These are phyloP conservation scores for Cordia subcordata DNA, from an alignment of 257 asterid species.

Conservation along the genomic window DNA sequence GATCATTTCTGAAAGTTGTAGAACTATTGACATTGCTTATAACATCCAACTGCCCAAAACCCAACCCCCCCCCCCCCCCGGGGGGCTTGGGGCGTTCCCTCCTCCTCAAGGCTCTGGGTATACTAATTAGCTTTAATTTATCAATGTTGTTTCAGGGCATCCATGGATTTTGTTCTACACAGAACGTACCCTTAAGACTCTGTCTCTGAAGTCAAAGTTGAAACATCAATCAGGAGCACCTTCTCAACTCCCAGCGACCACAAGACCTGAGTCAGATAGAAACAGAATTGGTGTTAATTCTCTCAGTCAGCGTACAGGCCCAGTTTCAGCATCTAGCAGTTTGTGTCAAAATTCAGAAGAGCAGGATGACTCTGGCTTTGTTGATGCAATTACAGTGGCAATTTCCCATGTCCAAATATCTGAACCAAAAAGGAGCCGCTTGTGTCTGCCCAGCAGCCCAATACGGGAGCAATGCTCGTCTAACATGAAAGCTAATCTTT, in stretches of 20 bases:
- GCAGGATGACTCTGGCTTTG: conserved; percentile 33
- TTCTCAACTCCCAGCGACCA: conserved; percentile 14
- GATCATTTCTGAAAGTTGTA: neutral
- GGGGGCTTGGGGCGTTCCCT: too few relatives aligned
- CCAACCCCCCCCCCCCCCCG: too few relatives aligned
- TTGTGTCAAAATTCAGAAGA: conserved; percentile 20
- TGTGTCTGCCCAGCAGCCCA: conserved; percentile 36
- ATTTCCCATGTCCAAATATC: conserved; percentile 42
- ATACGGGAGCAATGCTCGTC: conserved; percentile 48
- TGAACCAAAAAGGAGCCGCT: conserved; percentile 40
- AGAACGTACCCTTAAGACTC: conserved; percentile 27
- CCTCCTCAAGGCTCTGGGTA: neutral
- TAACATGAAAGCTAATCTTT: conserved; percentile 42
- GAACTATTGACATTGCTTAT: neutral
- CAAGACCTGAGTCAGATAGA: conserved; percentile 17
- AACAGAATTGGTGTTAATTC: neutral
- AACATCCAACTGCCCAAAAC: too few relatives aligned
- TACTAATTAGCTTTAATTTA: neutral
- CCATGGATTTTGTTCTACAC: conserved; percentile 48
- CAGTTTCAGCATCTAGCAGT: conserved; percentile 14
- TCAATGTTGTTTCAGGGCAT: conserved; percentile 29
- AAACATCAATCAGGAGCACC: conserved; percentile 20
- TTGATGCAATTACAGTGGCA: conserved; percentile 45
- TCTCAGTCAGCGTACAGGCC: neutral
- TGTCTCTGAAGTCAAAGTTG: conserved; percentile 28